Evolutionary conservation across 352 stramenopile species (phyloP), one percentile per base, ranked within the genome.

Genomic region (Phytophthora fragariae): DNA sequence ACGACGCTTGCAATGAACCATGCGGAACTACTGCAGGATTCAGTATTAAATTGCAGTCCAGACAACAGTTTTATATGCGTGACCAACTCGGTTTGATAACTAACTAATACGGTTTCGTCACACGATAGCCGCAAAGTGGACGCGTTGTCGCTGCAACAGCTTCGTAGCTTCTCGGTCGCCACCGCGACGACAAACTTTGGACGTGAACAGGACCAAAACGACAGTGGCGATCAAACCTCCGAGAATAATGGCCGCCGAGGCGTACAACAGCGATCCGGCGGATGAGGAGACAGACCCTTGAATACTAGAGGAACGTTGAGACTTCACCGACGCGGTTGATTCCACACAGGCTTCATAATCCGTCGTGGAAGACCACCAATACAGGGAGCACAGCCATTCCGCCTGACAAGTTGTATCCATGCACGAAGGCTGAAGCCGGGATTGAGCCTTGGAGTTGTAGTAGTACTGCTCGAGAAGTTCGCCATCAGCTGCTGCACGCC

Each of bases 371-470:
- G 80, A 82, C 82, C 85, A 94, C 89, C 89, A 96, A 56, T 91
- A 89, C 10, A 93, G 54, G 8, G 89, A 91, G 46, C 89, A 96
- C 49, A 92, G 56, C 55, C 83, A 89, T 41, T 89, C 59, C 5
- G 86, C 85, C 54, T 83, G 84, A 58, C 89, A 96, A 2, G 68
- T 46, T 15, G 54, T n/a, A 24, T 77, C 75, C 5, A 62, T 44
- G 55, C 88, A 93, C 24, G 82, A 75, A 12, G 77, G 57, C 15
- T 83, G 64, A 14, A 76, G 72, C 47, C 75, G 67, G 35, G 86
- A 90, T 62, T 87, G 81, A 17, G 88, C 88, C 72, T 93, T 92
- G 64, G 88, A 91, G 76, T 95, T 90, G 72, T 83, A 90, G 67
- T 95, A 93, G 68, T 95, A 95, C 46, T 81, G 68, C 27, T 92